Evolutionary conservation across 1,139 yeast genomes (phyloP), one percentile per base, ranked within the genome.

Genomic region (Fermentozyma sake): DNA sequence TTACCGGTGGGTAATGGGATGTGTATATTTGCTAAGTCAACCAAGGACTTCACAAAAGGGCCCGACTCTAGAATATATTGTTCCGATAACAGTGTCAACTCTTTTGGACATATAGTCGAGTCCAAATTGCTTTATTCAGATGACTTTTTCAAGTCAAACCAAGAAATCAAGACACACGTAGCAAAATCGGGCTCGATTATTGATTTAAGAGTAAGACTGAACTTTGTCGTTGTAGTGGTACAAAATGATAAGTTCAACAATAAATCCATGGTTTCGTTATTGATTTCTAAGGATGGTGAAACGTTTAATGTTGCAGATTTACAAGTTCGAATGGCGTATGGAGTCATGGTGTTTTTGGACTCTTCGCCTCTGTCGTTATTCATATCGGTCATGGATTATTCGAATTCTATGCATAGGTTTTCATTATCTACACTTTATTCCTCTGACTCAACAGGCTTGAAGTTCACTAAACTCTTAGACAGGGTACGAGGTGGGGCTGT

Each of bases 381-480:
- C 38, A 44, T 83, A 7, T 62, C 72, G 14, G 68, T 72, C 7
- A 56, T 57, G 51, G 71, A 67, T 16, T 46, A 42, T 30, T 37
- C 52, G 3, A 47, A 47, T 10, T 31, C 41, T 11, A 20, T 31
- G 1, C 35, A 41, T 15, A 36, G 41, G 9, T 44, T 32, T 24
- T 40, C 34, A 26, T 54, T 36, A 51, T 72, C 47, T 49, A 53
- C 73, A 7, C 45, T 83, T 9, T 75, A 69, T 42, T 55, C 73
- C 3, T 76, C 86, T 3, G 84, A 80, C 45, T 75, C 83, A 3
- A 58, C 73, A 3, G 93, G 94, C 2, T 47, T 74, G 22, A 64
- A 62, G 28, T 80, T 74, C 50, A 61, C 58, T 11, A 66, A 64
- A 34, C 41, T 72, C 7, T 46, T 75, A 24, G 72, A 67, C 6